Conservation (phyloP, 2,329 filamentous ascomycete genomes). For the Tolypocladium cylindrosporum region DNA sequence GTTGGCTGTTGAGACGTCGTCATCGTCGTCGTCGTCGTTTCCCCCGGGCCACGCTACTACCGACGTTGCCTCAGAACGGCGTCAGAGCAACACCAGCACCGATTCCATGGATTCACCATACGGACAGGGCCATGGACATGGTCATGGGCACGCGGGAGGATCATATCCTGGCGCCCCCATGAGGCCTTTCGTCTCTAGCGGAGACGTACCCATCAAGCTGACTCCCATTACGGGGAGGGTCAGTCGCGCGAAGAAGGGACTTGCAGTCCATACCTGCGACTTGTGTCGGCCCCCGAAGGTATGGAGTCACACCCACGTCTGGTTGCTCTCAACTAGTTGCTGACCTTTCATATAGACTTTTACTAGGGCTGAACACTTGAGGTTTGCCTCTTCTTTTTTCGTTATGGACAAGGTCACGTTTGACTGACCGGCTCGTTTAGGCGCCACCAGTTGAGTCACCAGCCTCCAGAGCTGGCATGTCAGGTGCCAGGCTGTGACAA, state of each 20-base stretch:
- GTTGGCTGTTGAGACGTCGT: conserved; percentile 10
- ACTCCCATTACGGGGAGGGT: conserved; percentile 47
- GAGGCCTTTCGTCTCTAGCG: conserved; percentile 29
- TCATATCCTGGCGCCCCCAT: conserved; percentile 18
- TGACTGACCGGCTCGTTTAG: conserved; percentile 25
- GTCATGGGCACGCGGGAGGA: conserved; percentile 9
- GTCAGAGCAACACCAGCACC: conserved; percentile 34
- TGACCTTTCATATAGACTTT: conserved; percentile 37
- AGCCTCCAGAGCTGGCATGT: conserved; percentile 42
- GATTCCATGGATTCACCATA: conserved; percentile 38
- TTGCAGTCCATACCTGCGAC: conserved; percentile 47
- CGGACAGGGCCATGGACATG: conserved; percentile 12
- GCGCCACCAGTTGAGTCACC: conserved; percentile 51
- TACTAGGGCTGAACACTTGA: conserved; percentile 51
- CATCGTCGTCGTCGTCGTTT: conserved; percentile 14
- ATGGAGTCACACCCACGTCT: conserved; percentile 6
- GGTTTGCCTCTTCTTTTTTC: conserved; percentile 27
- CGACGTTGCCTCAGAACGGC: conserved; percentile 16
- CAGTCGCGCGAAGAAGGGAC: conserved; percentile 48
- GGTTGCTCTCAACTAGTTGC: background rate
- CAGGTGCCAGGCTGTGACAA: conserved; percentile 43
- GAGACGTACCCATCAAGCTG: conserved; percentile 35
- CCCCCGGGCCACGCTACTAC: conserved; percentile 15
- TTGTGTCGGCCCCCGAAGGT: conserved; percentile 43
- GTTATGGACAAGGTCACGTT: background rate